These are phyloP conservation scores for Carex pumila DNA, from an alignment of 176 grass and related monocot genomes.

Conservation along the genomic window DNA sequence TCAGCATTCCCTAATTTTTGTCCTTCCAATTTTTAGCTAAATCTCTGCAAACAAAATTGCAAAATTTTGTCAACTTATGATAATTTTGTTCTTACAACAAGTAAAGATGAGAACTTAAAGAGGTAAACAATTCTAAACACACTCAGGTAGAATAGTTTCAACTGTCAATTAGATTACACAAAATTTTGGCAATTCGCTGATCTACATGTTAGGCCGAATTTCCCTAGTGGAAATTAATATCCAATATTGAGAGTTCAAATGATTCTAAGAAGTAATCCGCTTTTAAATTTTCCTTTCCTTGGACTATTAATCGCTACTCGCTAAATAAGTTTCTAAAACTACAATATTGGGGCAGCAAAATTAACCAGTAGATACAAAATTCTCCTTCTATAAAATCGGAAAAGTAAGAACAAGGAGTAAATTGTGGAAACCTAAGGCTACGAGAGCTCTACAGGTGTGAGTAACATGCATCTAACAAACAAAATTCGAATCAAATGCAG, in stretches of 20 bases:
- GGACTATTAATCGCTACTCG: neutral
- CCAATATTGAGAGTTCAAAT: neutral
- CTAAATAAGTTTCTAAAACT: neutral
- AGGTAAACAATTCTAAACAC: neutral
- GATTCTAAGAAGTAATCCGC: neutral
- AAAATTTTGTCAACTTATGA: neutral
- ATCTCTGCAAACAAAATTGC: constrained; percentile 13
- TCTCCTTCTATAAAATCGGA: neutral
- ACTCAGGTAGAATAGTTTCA: neutral
- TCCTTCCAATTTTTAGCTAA: constrained; percentile 29
- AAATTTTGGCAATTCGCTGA: neutral
- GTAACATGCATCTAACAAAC: neutral
- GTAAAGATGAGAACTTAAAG: neutral
- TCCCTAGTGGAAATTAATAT: neutral
- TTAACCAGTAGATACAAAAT: neutral
- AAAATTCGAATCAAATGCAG: neutral
- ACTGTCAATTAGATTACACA: neutral
- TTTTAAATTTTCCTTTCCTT: neutral
- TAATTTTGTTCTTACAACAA: neutral
- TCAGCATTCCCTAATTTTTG: constrained; percentile 60
- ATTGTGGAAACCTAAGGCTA: neutral
- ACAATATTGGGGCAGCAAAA: neutral
- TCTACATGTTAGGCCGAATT: neutral
- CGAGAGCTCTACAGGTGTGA: neutral
- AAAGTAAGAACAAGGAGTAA: neutral